Percentiles rank a stretch among this genome's conserved stretches.
phyloP scores from a whole-genome alignment of 371 early-diverging fungal species.

The Apophysomyces sp. region DNA sequence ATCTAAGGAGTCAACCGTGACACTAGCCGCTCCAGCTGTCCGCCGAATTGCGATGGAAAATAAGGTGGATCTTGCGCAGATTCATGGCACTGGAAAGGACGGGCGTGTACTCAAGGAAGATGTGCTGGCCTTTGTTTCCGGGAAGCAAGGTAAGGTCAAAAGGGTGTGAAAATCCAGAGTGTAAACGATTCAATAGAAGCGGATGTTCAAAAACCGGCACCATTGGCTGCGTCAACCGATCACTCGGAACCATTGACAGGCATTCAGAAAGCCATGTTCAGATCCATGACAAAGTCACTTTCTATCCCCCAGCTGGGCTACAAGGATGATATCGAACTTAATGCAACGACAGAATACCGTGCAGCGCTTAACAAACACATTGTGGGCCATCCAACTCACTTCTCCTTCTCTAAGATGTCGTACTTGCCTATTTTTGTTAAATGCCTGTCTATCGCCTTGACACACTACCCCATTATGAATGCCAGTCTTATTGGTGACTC shows the following conservation, averaged over 20 bases:
- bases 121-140: constrained; percentile 60
- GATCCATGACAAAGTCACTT: constrained; percentile 87
- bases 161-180: neutral
- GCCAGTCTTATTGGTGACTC: constrained; percentile 53
- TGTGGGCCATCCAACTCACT: constrained; percentile 24
- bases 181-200: neutral
- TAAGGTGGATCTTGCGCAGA: constrained; percentile 68
- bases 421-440: constrained; percentile 95
- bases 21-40: constrained; percentile 90
- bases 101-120: constrained; percentile 94
- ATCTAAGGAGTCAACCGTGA: constrained; percentile 3
- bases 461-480: constrained; percentile 83
- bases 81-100: constrained; percentile 85
- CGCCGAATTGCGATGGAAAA: constrained; percentile 85
- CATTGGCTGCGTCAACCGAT: constrained; percentile 1
- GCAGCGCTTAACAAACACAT: constrained; percentile 61
- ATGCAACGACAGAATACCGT: constrained; percentile 64
- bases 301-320: constrained; percentile 92
- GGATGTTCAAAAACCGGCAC: neutral
- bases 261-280: constrained; percentile 94
- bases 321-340: constrained; percentile 83
- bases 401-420: constrained; percentile 71
- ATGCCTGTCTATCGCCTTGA: constrained; percentile 77
- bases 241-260: constrained; percentile 58
- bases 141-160: constrained; percentile 11